A percentile compares a stretch with the other conserved stretches of the same genome.
phyloP scores from a whole-genome alignment of 73 alveolate genomes.

The Urostyla sp. region DNA sequence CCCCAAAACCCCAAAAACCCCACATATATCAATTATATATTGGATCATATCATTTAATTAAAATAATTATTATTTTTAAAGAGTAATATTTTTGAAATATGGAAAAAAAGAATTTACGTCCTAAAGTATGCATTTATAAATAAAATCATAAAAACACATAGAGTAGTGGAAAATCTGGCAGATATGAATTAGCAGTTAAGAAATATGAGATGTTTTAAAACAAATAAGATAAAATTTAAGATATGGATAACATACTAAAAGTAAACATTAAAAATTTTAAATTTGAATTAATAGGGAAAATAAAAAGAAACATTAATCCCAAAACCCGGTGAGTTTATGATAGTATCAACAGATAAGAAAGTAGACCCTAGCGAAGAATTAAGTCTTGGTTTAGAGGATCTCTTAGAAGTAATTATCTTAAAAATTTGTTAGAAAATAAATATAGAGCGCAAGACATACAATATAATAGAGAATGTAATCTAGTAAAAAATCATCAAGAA shows the following conservation, averaged over 20 bases:
- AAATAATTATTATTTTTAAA: too few relatives aligned
- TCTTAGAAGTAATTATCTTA: conserved; percentile 36
- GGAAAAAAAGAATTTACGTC: too few relatives aligned
- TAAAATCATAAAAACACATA: background rate
- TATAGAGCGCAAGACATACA: conserved; percentile 43
- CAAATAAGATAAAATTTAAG: conserved; percentile 38
- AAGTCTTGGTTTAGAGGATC: conserved; percentile 54
- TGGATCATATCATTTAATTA: too few relatives aligned
- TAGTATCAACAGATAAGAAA: conserved; percentile 52
- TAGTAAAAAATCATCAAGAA: conserved; percentile 31
- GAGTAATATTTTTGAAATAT: too few relatives aligned
- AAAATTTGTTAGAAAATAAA: background rate
- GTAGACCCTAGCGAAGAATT: conserved; percentile 49
- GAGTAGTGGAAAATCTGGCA: conserved; percentile 38
- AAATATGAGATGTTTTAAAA: conserved; percentile 48
- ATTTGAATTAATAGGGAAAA: conserved; percentile 36
- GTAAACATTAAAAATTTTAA: background rate
- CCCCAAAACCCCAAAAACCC: too few relatives aligned
- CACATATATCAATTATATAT: too few relatives aligned
- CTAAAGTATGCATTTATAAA: too few relatives aligned
- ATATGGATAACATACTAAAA: conserved; percentile 49
- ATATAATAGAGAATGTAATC: conserved; percentile 29
- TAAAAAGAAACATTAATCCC: conserved; percentile 50
- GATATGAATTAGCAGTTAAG: conserved; percentile 33
- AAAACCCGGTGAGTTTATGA: conserved; percentile 63